Conservation (phyloP, 106 monocot species). For the Allium fistulosum region DNA sequence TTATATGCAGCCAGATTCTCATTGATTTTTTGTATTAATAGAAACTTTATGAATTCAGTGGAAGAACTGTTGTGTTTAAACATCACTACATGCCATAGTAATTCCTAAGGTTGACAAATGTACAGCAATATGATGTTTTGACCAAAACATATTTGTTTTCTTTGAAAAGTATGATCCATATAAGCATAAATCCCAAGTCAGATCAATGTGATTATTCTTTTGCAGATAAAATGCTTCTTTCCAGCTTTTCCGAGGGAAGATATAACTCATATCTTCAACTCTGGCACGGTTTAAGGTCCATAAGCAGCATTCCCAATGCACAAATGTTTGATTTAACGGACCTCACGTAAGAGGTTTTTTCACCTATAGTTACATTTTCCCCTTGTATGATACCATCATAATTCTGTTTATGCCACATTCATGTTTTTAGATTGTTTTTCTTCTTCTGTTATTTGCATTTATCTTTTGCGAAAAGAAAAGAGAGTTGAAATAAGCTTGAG, state of each 20-base stretch:
- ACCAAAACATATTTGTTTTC: not conserved
- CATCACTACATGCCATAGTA: not conserved
- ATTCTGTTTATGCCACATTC: not conserved
- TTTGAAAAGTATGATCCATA: too few species aligned
- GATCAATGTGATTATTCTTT: not conserved
- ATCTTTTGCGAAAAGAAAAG: too few species aligned
- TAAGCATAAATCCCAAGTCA: too few species aligned
- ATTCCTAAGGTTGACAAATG: not conserved
- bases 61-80: not conserved
- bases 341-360: slow-evolving; percentile 63
- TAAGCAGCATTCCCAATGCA: slow-evolving; percentile 25
- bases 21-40: too few species aligned
- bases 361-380: not conserved
- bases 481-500: too few species aligned
- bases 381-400: not conserved
- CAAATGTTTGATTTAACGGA: slow-evolving; percentile 67
- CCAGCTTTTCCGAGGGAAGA: slow-evolving; percentile 5
- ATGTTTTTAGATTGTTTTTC: too few species aligned
- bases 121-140: not conserved
- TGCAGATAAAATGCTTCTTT: slow-evolving; percentile 20
- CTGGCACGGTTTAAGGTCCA: slow-evolving; percentile 21
- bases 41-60: too few species aligned
- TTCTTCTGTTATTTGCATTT: too few species aligned
- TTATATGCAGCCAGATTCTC: too few species aligned
- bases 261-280: slow-evolving; percentile 1